Evolutionary conservation across 2,329 filamentous ascomycete species (phyloP).

Genomic region (Calonectria henricotiae): DNA sequence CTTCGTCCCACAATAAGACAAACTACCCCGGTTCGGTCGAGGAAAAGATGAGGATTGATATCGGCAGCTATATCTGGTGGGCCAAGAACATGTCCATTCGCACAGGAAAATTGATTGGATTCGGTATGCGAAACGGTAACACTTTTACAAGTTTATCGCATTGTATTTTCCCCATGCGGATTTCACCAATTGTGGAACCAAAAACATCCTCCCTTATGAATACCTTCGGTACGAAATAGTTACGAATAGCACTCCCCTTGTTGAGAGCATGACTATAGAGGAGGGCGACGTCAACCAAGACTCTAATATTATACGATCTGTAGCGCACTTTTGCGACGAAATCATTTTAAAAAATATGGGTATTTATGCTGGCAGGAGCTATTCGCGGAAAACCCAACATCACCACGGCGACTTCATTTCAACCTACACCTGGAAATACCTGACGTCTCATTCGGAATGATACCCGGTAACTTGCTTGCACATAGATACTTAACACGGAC

Average conservation of each 20-base stretch:
- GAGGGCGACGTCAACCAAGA: neutral
- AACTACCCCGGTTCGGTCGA: neutral
- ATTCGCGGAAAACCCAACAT: no score
- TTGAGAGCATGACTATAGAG: neutral
- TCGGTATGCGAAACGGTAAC: slow-evolving; percentile 1
- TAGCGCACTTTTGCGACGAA: neutral
- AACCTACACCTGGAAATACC: no score
- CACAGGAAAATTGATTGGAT: slow-evolving; percentile 5
- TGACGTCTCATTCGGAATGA: no score
- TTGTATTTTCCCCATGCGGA: no score
- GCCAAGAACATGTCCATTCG: neutral
- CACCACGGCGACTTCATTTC: no score
- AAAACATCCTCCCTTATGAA: neutral
- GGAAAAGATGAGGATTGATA: slow-evolving; percentile 21
- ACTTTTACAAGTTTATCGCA: neutral
- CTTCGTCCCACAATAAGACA: neutral
- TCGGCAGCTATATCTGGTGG: slow-evolving; percentile 3
- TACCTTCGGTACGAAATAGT: neutral
- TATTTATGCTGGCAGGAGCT: no score
- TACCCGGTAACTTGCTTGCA: no score
- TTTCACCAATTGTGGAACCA: neutral
- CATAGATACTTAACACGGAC: no score
- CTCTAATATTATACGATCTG: neutral
- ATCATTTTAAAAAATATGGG: no score
- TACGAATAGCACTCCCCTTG: neutral